phyloP scores from a whole-genome alignment of 2,329 filamentous ascomycete genomes.

The Fusarium concolor region DNA sequence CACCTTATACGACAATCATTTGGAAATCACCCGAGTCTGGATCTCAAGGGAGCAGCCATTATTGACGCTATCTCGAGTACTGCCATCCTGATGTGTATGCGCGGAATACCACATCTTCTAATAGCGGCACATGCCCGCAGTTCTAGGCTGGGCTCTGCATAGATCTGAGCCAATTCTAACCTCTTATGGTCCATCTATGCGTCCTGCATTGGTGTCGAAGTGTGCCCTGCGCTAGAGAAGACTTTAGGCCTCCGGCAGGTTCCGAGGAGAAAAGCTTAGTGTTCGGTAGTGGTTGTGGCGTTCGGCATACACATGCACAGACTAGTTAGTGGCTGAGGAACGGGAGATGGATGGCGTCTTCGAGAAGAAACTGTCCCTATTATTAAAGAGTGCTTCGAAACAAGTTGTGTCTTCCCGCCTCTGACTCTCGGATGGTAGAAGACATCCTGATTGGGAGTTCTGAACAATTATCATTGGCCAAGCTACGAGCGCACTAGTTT shows the following conservation, averaged over 20 bases:
- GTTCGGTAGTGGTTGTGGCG: conserved; percentile 32
- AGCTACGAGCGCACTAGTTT: conserved; percentile 15
- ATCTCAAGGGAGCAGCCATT: background rate
- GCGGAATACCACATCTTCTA: conserved; percentile 1
- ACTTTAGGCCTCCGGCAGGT: conserved; percentile 18
- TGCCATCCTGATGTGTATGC: background rate
- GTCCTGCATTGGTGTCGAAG: background rate
- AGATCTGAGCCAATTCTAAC: background rate
- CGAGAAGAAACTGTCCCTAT: conserved; percentile 17
- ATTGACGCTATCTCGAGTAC: conserved; percentile 13
- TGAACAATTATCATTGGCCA: conserved; percentile 1
- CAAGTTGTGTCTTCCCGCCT: background rate
- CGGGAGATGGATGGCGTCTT: conserved; percentile 9
- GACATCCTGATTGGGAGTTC: conserved; percentile 14
- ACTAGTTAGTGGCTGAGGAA: conserved; percentile 2
- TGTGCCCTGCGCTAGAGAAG: background rate
- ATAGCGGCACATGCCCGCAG: conserved; percentile 1
- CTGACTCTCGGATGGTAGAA: conserved; percentile 1
- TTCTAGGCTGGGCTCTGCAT: background rate
- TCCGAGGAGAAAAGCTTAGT: conserved; percentile 35
- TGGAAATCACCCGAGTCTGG: conserved; percentile 4
- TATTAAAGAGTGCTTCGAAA: conserved; percentile 17
- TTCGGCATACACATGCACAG: conserved; percentile 10
- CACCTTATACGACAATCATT: background rate
- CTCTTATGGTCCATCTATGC: conserved; percentile 10